Evolutionary conservation across 768 basidiomycete species (phyloP).

Genomic region (Rubroboletus pulcherrimus): DNA sequence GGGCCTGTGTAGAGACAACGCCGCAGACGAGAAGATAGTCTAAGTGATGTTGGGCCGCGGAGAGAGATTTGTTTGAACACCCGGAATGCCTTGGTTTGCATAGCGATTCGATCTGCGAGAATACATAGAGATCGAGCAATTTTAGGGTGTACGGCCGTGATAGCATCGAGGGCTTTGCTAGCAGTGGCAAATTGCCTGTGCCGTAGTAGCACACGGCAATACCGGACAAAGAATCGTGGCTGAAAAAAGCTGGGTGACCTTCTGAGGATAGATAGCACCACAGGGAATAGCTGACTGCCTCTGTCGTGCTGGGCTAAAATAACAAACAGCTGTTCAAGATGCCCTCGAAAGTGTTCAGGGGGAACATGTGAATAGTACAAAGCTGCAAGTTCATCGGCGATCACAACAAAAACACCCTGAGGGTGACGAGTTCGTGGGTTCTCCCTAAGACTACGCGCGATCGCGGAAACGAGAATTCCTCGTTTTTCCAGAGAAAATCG

Average conservation of each 20-base stretch:
- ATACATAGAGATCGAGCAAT: constrained; percentile 9
- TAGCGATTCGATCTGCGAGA: constrained; percentile 1
- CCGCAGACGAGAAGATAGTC: constrained; percentile 17
- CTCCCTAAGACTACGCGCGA: constrained; percentile 37
- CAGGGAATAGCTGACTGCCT: constrained; percentile 32
- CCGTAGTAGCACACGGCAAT: constrained; percentile 37
- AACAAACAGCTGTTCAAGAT: constrained; percentile 43
- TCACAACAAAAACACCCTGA: constrained; percentile 25
- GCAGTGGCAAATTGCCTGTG: constrained; percentile 39
- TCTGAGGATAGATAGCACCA: constrained; percentile 39
- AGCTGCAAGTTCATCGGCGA: constrained; percentile 35
- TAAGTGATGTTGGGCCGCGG: constrained; percentile 12
- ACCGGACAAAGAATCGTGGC: constrained; percentile 35
- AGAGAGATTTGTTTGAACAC: background rate
- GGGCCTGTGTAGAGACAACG: constrained; percentile 1
- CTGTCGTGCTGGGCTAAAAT: constrained; percentile 38
- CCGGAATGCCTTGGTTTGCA: constrained; percentile 11
- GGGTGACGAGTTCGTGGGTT: constrained; percentile 32
- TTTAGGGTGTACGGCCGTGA: constrained; percentile 12
- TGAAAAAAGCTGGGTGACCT: constrained; percentile 39
- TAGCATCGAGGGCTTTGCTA: constrained; percentile 26
- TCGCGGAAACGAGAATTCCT: constrained; percentile 36
- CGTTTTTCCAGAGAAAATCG: constrained; percentile 30
- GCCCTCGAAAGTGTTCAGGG: constrained; percentile 37
- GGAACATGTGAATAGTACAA: constrained; percentile 37